Evolutionary conservation across 176 grass and related monocot genomes (phyloP).

Genomic region (Oryza coarctata): DNA sequence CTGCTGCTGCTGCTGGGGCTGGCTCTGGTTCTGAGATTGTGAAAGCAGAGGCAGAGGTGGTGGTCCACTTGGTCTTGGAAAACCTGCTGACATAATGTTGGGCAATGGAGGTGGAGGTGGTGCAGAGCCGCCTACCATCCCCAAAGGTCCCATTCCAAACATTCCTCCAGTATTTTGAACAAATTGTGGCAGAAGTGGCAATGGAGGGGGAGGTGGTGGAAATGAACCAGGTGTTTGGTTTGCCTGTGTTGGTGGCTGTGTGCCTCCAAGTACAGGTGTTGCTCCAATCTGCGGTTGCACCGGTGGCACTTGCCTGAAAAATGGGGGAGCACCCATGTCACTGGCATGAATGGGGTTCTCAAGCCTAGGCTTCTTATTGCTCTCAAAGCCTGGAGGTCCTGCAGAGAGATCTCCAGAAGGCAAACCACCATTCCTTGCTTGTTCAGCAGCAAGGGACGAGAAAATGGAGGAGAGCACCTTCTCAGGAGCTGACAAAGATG

Average conservation of each 20-base stretch:
- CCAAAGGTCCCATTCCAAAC: conserved; percentile 50
- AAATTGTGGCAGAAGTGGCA: conserved; percentile 64
- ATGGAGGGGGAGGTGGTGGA: conserved; percentile 55
- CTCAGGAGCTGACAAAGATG: conserved; percentile 71
- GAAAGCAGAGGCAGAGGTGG: conserved; percentile 47
- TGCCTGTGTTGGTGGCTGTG: conserved; percentile 26
- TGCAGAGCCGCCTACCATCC: conserved; percentile 47
- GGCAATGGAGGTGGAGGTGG: conserved; percentile 57
- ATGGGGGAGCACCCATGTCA: conserved; percentile 44
- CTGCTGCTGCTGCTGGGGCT: conserved; percentile 75
- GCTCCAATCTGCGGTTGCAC: conserved; percentile 44
- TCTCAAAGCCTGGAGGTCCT: conserved; percentile 54
- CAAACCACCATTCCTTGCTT: conserved; percentile 39
- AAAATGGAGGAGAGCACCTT: conserved; percentile 69
- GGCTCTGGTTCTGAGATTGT: conserved; percentile 44
- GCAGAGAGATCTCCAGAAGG: conserved; percentile 43
- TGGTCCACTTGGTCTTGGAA: conserved; percentile 43
- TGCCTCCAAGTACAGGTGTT: conserved; percentile 33
- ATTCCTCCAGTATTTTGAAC: conserved; percentile 53
- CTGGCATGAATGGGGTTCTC: conserved; percentile 43
- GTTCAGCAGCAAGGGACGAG: conserved; percentile 69
- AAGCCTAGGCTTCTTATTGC: conserved; percentile 71
- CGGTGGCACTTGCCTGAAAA: conserved; percentile 51
- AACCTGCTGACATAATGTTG: conserved; percentile 37
- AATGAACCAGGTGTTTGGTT: conserved; percentile 51